Base-by-base conservation (phyloP, 1,139 yeast species). In the Pichia sp. region DNA sequence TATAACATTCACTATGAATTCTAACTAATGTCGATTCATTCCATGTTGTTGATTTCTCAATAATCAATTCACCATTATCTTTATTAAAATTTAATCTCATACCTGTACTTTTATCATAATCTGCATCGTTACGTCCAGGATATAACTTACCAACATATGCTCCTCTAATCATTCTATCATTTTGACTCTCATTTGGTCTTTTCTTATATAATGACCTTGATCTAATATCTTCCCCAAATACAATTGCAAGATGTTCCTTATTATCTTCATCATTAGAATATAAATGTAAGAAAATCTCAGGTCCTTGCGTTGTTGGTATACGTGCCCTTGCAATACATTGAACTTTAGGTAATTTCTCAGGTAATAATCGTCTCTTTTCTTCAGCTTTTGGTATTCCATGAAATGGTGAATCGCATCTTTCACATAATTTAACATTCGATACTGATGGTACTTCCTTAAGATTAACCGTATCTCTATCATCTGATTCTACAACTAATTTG, bases 201-300 rank as follows among this genome's bases (percentile, higher is more conserved):
- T 64, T 63, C 32, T 68, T 72, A 62, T 77, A 91, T 41, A 93
- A 67, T 2, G 89, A 68, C 57, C 74, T 71, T 4, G 96, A 85
- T 50, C 95, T 71, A 39, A 93, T 79, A 52, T 84, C 84, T 56
- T 86, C 95, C 9, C 98, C 97, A 64, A 91, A 91, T 3, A 91
- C 98, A 46, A 93, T 91, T 9, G 98, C 98, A 54, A 93, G 68
- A 63, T 93, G 99, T 62, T 93, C 99, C 62, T 93, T 93, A 45
- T 77, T 70, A 63, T 93, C 99, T 43, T 81, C 66, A 56, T 86
- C 78, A 58, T 91, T 91, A 42, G 83, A 74, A 63, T 91, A 93
- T 39, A 93, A 63, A 63, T 93, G 98, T 43, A 93, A 67, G 53
- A 88, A 93, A 41, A 89, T 86, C 56, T 93, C 98, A 2, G 94